Percentiles rank a stretch among this genome's conserved stretches.
These are phyloP conservation scores for Gossypium lobatum DNA, from an alignment of 441 rosid species.

Conservation along the genomic window DNA sequence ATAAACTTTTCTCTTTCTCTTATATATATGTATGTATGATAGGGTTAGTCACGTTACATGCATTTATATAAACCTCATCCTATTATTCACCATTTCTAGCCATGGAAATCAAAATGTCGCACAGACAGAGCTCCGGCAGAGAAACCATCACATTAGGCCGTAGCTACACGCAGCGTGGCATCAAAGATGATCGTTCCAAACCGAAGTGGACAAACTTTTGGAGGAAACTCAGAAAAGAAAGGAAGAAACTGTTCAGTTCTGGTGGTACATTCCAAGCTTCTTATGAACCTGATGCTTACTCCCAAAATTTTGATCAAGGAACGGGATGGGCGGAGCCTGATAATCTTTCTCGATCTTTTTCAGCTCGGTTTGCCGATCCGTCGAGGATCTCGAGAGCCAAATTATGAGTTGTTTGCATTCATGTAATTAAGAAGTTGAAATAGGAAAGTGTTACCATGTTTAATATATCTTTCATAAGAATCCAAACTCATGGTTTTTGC, in stretches of 20 bases:
- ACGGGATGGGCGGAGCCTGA: conserved; percentile 34
- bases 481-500: background rate
- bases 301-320: conserved; percentile 52
- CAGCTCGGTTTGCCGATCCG: conserved; percentile 47
- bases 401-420: conserved; percentile 8
- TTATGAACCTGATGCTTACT: conserved; percentile 37
- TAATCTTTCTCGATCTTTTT: conserved; percentile 41
- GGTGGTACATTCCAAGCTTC: conserved; percentile 21
- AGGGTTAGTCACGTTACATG: background rate
- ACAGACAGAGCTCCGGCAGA: conserved; percentile 15
- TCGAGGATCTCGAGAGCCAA: conserved; percentile 15
- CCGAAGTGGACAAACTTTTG: conserved; percentile 31
- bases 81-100: background rate
- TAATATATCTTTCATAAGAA: background rate
- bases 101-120: conserved; percentile 21
- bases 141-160: conserved; percentile 23
- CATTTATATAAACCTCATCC: background rate
- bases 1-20: too few relatives aligned
- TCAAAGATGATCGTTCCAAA: background rate
- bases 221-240: conserved; percentile 31
- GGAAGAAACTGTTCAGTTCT: conserved; percentile 20
- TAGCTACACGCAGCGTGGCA: background rate
- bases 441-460: background rate
- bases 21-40: background rate
- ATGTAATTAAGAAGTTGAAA: background rate